phyloP scores from a whole-genome alignment of 495 filamentous ascomycete species.

The Corynascus novoguineensis region DNA sequence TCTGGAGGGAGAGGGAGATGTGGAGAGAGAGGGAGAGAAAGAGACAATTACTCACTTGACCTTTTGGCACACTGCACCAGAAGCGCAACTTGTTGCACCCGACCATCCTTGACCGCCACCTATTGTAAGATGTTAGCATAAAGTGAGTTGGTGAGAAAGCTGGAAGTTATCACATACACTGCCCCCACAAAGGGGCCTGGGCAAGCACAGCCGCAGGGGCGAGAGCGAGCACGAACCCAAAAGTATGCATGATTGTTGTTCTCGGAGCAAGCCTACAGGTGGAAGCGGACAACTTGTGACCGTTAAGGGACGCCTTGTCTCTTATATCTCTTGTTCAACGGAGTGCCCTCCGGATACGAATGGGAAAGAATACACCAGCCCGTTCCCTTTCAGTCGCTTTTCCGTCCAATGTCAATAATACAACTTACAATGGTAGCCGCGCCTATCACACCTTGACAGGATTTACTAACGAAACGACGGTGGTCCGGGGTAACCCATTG shows the following conservation, averaged over 20 bases:
- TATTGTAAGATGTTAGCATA: slow-evolving; percentile 1
- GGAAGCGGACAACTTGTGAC: background rate
- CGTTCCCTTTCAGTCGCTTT: background rate
- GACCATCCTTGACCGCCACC: slow-evolving; percentile 3
- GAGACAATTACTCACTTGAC: slow-evolving; percentile 3
- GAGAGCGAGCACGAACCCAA: slow-evolving; percentile 3
- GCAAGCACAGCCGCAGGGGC: slow-evolving; percentile 8
- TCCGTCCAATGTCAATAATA: background rate
- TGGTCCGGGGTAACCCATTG: background rate
- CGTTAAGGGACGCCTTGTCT: background rate
- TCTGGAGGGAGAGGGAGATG: background rate
- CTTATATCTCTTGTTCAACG: slow-evolving; percentile 6
- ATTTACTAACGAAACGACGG: background rate
- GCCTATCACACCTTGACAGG: background rate
- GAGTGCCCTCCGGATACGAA: background rate
- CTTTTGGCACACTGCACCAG: slow-evolving; percentile 1
- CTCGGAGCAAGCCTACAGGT: background rate
- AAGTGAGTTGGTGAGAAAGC: background rate
- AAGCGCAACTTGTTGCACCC: slow-evolving; percentile 7
- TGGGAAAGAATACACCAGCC: background rate
- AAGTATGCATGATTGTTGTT: slow-evolving; percentile 8
- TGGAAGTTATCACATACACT: slow-evolving; percentile 8
- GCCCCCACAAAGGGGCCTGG: slow-evolving; percentile 9
- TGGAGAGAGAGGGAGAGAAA: background rate
- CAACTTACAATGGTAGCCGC: background rate